Percentiles rank a stretch among this genome's conserved stretches.
phyloP scores from a whole-genome alignment of 1,284 basidiomycete genomes.

The Boletellus sp. region DNA sequence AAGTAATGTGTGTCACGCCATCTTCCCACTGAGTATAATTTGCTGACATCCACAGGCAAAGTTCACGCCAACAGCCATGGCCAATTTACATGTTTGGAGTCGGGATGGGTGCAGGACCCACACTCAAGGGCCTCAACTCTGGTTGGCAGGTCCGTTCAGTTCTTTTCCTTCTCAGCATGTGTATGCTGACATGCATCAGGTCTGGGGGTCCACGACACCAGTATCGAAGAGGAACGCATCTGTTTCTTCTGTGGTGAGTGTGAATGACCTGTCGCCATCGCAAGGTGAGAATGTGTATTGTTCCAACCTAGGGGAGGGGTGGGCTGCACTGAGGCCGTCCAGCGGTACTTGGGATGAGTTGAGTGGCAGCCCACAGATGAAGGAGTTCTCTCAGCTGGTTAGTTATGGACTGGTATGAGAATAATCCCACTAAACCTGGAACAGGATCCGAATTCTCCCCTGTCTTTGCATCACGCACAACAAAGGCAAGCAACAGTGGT shows the following conservation, averaged over 20 bases:
- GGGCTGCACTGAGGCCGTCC: conserved; percentile 49
- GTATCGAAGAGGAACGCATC: conserved; percentile 59
- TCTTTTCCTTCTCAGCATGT: conserved; percentile 5
- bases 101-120: conserved; percentile 45
- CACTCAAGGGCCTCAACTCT: conserved; percentile 53
- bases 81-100: conserved; percentile 55
- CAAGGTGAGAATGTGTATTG: conserved; percentile 49
- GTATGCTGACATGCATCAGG: conserved; percentile 36
- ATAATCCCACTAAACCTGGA: conserved; percentile 10
- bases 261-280: conserved; percentile 45
- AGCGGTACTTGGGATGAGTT: conserved; percentile 65
- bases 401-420: conserved; percentile 18
- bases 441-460: conserved; percentile 36
- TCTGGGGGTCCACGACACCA: conserved; percentile 53
- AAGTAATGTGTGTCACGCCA: conserved; percentile 41
- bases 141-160: conserved; percentile 64
- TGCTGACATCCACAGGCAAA: conserved; percentile 43
- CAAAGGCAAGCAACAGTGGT: conserved; percentile 47
- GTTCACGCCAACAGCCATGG: conserved; percentile 38
- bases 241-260: conserved; percentile 55
- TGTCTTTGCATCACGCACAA: conserved; percentile 45
- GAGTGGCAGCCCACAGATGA: conserved; percentile 44
- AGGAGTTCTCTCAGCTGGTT: conserved; percentile 49
- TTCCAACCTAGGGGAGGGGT: conserved; percentile 47
- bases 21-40: conserved; percentile 7